Evolutionary conservation across 208 protist species (phyloP), one percentile per base, ranked within the genome.

Genomic region (Crithidia fasciculata): DNA sequence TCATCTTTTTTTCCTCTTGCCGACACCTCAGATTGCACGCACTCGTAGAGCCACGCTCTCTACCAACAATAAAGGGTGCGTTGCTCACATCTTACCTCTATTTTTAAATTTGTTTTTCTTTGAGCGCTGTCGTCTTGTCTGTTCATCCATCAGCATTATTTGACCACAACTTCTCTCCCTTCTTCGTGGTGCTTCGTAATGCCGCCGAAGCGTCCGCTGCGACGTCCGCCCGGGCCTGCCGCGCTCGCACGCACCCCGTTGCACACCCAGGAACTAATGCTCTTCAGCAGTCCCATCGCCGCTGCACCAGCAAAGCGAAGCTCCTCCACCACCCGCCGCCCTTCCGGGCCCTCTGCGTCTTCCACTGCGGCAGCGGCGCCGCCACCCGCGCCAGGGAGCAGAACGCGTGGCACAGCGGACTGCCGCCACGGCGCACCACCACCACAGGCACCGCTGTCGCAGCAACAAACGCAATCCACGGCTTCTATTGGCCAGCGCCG

Each of bases 211-310:
- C 57, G 73, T 12, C 73, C 72, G 5, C 54, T 52, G 1, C 44
- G 63, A 8, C 47, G 52, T 57, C 53, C 57, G 41, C 39, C 57
- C 18, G 59, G 50, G 6, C 49, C 64, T 13, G 60, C 58, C 9
- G 44, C 54, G 39, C 73, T 45, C 13, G 36, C 65, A 8, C 73
- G 73, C 58, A 78, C 19, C 8, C n/a, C 58, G 12, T 58, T 78
- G 8, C 73, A 72, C 28, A 78, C 73, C 2, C 73, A 78, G 43
- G 49, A 78, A 52, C 52, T 78, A 4, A 67, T 78, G 36, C 43
- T 78, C 0, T 78, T 78, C 15, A 78, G 65, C 58, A 72, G 73
- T 36, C 65, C 65, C 47, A 47, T 61, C n/a, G 47, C 58, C 8
- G 58, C 47, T n/a, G 39, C 43, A 3, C 43, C 57, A n/a, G 13